These are phyloP conservation scores for Paramecium sexaurelia DNA, from an alignment of 73 alveolate genomes.

Conservation along the genomic window DNA sequence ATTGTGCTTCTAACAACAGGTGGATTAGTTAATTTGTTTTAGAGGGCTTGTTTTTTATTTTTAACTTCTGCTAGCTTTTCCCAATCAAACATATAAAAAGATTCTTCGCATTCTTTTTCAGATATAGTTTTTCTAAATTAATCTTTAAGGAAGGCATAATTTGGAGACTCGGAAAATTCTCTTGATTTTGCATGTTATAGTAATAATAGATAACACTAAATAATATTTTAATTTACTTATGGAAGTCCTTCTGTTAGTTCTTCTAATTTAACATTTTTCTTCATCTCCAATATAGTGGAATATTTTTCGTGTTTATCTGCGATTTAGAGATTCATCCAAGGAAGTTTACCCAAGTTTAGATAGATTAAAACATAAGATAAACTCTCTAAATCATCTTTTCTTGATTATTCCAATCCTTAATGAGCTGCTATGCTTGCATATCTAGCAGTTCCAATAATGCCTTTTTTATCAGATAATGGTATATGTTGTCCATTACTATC, in stretches of 20 bases:
- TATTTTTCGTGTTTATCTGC: slow-evolving; percentile 79
- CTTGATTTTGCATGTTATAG: slow-evolving; percentile 74
- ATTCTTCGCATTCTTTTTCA: slow-evolving; percentile 13
- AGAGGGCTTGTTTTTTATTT: not conserved
- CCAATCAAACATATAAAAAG: slow-evolving; percentile 31
- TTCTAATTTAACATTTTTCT: slow-evolving; percentile 75
- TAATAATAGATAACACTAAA: slow-evolving; percentile 9
- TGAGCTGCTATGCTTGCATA: slow-evolving; percentile 78
- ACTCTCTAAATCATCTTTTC: slow-evolving; percentile 84
- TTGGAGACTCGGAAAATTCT: slow-evolving; percentile 86
- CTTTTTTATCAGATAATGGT: slow-evolving; percentile 72
- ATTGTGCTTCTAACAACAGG: slow-evolving; percentile 34
- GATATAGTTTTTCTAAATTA: not conserved
- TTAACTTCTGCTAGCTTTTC: slow-evolving; percentile 36
- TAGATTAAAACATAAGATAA: slow-evolving; percentile 74
- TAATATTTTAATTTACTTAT: slow-evolving; percentile 66
- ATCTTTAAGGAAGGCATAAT: slow-evolving; percentile 55
- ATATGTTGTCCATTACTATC: slow-evolving; percentile 80
- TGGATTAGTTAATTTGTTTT: not conserved
- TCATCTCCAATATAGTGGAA: slow-evolving; percentile 77
- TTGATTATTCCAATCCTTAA: slow-evolving; percentile 75
- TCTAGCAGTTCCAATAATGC: slow-evolving; percentile 84
- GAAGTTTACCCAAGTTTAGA: slow-evolving; percentile 69
- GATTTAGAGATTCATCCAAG: slow-evolving; percentile 74
- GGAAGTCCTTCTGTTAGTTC: slow-evolving; percentile 79